Evolutionary conservation across 2,329 filamentous ascomycete species (phyloP).

Genomic region (Colletotrichum scovillei): DNA sequence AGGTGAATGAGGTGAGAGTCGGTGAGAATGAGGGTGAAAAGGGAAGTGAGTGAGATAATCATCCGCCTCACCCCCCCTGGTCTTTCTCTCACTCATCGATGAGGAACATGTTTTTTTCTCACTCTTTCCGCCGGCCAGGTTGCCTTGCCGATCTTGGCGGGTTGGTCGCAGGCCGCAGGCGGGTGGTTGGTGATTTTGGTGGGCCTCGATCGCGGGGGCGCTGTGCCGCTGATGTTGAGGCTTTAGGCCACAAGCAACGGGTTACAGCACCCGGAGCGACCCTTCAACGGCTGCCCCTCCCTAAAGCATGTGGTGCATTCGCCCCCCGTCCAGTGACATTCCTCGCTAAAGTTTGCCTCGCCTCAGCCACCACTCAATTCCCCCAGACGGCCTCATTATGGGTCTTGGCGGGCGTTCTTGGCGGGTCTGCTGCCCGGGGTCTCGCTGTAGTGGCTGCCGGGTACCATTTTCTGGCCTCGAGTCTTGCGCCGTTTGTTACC

Average conservation of each 20-base stretch:
- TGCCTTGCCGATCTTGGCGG: conserved; percentile 24
- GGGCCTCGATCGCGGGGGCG: conserved; percentile 14
- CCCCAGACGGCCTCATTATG: conserved; percentile 22
- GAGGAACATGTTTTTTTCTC: not conserved
- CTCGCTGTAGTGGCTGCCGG: conserved; percentile 1
- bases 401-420: conserved; percentile 21
- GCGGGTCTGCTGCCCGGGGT: conserved; percentile 25
- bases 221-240: conserved; percentile 2
- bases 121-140: not conserved
- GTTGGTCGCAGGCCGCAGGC: not conserved
- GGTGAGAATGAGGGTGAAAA: not conserved
- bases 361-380: conserved; percentile 12
- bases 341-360: not conserved
- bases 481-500: not conserved
- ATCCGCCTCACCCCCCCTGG: not conserved
- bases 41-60: not conserved
- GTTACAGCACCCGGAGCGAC: conserved; percentile 2
- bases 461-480: not conserved
- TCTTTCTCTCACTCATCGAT: not conserved
- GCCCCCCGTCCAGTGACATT: conserved; percentile 20
- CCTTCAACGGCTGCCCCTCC: conserved; percentile 1
- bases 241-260: not conserved
- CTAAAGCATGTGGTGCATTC: not conserved
- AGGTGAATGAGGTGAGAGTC: conserved; percentile 1
- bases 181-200: conserved; percentile 31